Conservation (phyloP, 2,329 filamentous ascomycete species). For the Plectosphaerella sp. region DNA sequence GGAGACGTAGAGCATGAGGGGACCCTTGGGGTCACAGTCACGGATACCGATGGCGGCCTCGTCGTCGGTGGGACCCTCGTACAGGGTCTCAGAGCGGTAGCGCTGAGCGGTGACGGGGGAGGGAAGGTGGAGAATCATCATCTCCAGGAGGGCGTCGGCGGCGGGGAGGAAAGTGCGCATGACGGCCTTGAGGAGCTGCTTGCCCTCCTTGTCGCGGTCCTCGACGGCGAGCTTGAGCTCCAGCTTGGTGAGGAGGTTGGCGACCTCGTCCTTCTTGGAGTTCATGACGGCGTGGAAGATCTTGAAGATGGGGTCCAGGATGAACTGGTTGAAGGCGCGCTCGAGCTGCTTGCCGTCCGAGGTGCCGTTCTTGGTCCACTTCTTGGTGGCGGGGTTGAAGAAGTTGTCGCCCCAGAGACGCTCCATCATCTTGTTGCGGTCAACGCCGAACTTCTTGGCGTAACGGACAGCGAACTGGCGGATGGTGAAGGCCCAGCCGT, state of each 20-base stretch:
- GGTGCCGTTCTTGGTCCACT: conserved; percentile 89
- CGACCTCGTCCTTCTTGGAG: conserved; percentile 94
- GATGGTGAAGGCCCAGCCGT: conserved; percentile 99
- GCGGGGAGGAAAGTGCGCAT: conserved; percentile 99
- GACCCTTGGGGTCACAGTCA: conserved; percentile 95
- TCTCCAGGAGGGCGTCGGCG: conserved; percentile 96
- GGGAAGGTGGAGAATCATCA: conserved; percentile 99
- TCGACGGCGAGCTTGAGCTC: conserved; percentile 84
- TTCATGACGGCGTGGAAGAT: conserved; percentile 97
- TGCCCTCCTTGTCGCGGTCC: conserved; percentile 93
- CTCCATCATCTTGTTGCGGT: conserved; percentile 99
- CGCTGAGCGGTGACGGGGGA: conserved; percentile 93
- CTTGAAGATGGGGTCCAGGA: conserved; percentile 99
- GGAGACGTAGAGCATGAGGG: conserved; percentile 99
- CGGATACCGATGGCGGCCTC: conserved; percentile 93
- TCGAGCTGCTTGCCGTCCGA: conserved; percentile 86
- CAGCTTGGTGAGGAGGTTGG: conserved; percentile 83
- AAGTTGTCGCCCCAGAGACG: conserved; percentile 99
- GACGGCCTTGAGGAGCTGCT: conserved; percentile 94
- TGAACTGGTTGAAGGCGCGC: conserved; percentile 99
- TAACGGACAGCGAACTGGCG: conserved; percentile 95
- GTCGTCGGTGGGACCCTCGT: conserved; percentile 95
- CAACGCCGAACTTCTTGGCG: conserved; percentile 99
- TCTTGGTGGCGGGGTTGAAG: conserved; percentile 99
- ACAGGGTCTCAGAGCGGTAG: conserved; percentile 97